phyloP scores from a whole-genome alignment of 305 asterid genomes.

The Fraxinus albicans region DNA sequence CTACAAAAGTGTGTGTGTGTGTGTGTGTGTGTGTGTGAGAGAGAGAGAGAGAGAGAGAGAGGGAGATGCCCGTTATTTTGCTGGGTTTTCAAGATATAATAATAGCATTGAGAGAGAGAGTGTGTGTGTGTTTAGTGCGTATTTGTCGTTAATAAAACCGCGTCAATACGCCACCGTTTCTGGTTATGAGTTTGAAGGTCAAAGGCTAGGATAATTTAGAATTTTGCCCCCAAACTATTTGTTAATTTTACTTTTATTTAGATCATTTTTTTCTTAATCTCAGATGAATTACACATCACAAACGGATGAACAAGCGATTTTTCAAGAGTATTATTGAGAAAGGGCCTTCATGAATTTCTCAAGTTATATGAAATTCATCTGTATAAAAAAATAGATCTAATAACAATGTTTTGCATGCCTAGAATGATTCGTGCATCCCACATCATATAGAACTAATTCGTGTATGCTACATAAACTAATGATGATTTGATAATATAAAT shows the following conservation, averaged over 20 bases:
- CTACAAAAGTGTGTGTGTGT: constrained; percentile 13
- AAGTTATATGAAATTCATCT: too few species aligned
- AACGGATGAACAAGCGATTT: not conserved
- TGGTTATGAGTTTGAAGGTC: constrained; percentile 17
- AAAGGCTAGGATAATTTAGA: constrained; percentile 5
- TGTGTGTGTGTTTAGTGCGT: not conserved
- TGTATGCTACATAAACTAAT: not conserved
- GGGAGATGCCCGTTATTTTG: constrained; percentile 46
- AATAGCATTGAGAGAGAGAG: constrained; percentile 7
- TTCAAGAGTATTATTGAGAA: not conserved
- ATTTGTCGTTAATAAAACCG: constrained; percentile 28
- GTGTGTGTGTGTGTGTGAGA: too few species aligned
- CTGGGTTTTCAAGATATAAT: constrained; percentile 31
- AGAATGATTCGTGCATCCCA: not conserved
- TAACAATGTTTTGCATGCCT: not conserved
- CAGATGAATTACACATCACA: not conserved
- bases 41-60: constrained; percentile 12
- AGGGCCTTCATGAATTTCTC: not conserved
- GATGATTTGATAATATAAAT: too few species aligned
- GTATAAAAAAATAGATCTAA: not conserved
- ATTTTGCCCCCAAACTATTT: constrained; percentile 17
- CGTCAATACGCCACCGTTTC: constrained; percentile 32
- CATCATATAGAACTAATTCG: not conserved
- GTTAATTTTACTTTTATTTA: not conserved
- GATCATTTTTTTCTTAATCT: not conserved